phyloP scores from a whole-genome alignment of 306 rosid species.

The Albizia julibrissin region DNA sequence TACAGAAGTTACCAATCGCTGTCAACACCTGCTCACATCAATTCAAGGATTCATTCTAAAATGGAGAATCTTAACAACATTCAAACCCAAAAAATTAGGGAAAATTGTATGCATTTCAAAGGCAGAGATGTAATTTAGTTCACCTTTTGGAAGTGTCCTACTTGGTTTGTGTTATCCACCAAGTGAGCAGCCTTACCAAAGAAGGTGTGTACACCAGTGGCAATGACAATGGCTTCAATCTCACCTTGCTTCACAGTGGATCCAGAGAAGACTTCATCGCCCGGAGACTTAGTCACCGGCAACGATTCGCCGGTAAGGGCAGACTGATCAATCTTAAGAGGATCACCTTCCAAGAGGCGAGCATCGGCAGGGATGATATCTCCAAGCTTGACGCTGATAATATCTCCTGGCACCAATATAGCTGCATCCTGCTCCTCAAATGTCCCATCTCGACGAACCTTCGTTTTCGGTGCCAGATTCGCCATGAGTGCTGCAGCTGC shows the following conservation, averaged over 20 bases:
- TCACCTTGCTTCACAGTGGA: slow-evolving; percentile 90
- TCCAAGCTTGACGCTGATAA: slow-evolving; percentile 73
- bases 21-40: slow-evolving; percentile 60
- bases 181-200: slow-evolving; percentile 89
- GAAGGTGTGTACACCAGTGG: slow-evolving; percentile 86
- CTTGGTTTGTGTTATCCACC: slow-evolving; percentile 74
- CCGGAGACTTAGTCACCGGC: slow-evolving; percentile 56
- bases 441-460: slow-evolving; percentile 70
- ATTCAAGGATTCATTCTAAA: background rate
- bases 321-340: slow-evolving; percentile 75
- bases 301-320: slow-evolving; percentile 83
- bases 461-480: slow-evolving; percentile 85
- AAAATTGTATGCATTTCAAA: no score
- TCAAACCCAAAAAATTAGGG: no score
- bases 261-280: slow-evolving; percentile 77
- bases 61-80: background rate
- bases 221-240: slow-evolving; percentile 82
- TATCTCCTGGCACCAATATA: slow-evolving; percentile 76
- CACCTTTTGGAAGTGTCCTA: slow-evolving; percentile 86
- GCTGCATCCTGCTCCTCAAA: slow-evolving; percentile 73
- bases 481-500: slow-evolving; percentile 93
- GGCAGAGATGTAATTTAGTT: background rate
- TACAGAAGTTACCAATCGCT: slow-evolving; percentile 84
- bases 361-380: slow-evolving; percentile 82
- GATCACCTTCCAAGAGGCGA: slow-evolving; percentile 75